phyloP scores from a whole-genome alignment of 2,329 filamentous ascomycete genomes.

The Monilinia aucupariae region DNA sequence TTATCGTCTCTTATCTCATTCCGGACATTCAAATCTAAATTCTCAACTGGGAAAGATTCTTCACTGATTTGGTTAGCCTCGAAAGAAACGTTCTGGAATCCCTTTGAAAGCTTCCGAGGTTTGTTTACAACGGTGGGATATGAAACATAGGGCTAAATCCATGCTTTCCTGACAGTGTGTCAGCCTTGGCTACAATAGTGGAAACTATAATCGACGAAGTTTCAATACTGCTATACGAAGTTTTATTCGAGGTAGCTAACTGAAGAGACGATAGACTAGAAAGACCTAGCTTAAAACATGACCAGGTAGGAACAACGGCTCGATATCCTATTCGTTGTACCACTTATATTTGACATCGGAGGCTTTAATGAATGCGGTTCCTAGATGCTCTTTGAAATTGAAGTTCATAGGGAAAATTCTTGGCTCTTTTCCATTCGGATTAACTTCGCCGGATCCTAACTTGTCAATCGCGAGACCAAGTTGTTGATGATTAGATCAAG shows the following conservation, averaged over 20 bases:
- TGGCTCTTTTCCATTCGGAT: background rate
- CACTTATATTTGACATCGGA: background rate
- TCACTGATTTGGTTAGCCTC: background rate
- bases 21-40: background rate
- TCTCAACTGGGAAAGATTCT: background rate
- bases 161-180: background rate
- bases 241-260: background rate
- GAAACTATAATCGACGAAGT: background rate
- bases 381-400: background rate
- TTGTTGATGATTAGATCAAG: background rate
- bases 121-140: background rate
- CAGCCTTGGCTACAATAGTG: background rate
- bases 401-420: background rate
- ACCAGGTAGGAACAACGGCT: background rate
- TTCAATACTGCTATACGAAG: background rate
- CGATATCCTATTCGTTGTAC: background rate
- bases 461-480: background rate
- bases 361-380: background rate
- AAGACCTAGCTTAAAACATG: background rate
- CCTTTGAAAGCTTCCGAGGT: background rate
- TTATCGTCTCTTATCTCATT: background rate
- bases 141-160: background rate
- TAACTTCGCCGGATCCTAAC: background rate
- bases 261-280: background rate
- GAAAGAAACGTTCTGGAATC: background rate